Percentiles rank a stretch among this genome's conserved stretches.
Evolutionary conservation across 208 protist genomes (phyloP).

Genomic region (Trypanosoma cruzi): DNA sequence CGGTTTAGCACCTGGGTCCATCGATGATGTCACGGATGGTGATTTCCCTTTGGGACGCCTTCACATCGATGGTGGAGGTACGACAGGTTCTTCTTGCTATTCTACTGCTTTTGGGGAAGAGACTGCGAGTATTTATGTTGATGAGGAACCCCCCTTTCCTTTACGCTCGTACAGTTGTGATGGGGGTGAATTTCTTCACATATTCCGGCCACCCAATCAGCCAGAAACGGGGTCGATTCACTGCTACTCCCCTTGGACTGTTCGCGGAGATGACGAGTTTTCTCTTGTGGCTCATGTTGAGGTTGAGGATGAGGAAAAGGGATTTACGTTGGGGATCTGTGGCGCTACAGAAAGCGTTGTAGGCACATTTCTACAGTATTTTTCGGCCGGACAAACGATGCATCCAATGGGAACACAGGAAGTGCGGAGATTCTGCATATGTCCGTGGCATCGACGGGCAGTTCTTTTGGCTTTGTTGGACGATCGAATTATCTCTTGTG

Average conservation of each 20-base stretch:
- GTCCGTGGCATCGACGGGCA: conserved; percentile 24
- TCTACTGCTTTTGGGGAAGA: not conserved
- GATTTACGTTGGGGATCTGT: conserved; percentile 24
- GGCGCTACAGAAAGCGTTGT: conserved; percentile 13
- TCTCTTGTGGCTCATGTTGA: conserved; percentile 25
- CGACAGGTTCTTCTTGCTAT: not conserved
- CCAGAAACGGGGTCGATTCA: conserved; percentile 5
- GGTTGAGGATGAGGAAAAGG: conserved; percentile 31
- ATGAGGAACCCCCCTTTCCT: conserved; percentile 15
- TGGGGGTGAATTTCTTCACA: conserved; percentile 24
- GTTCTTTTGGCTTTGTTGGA: conserved; percentile 25
- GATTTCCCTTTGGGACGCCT: not conserved
- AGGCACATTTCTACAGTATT: conserved; percentile 28
- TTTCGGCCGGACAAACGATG: conserved; percentile 27
- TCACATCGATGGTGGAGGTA: not conserved
- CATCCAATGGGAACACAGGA: conserved; percentile 17
- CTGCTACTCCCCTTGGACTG: conserved; percentile 22
- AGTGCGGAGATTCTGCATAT: conserved; percentile 23
- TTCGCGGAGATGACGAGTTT: conserved; percentile 11
- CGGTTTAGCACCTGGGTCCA: not conserved
- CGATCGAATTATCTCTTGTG: conserved; percentile 20
- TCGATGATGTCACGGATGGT: not conserved
- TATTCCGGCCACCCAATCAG: conserved; percentile 1
- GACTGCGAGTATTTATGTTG: conserved; percentile 4
- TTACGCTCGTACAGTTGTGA: conserved; percentile 6